Percentiles rank a stretch among this genome's conserved stretches.
These are phyloP conservation scores for Tolypocladium endophyticum DNA, from an alignment of 2,329 filamentous ascomycete genomes.

Conservation along the genomic window DNA sequence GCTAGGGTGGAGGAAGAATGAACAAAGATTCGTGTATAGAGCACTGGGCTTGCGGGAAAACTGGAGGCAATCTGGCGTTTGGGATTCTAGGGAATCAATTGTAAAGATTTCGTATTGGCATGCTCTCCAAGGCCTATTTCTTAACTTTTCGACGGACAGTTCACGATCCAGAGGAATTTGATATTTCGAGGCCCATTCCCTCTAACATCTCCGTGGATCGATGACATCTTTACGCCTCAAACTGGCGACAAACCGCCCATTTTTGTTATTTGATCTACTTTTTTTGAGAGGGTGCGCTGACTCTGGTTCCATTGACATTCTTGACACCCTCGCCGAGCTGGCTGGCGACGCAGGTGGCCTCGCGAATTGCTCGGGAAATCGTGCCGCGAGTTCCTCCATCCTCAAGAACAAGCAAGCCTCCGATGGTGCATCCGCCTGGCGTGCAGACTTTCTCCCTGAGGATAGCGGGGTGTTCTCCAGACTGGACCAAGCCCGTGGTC, in stretches of 20 bases:
- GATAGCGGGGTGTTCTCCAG: slow-evolving; percentile 64
- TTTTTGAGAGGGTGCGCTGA: neutral
- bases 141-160: neutral
- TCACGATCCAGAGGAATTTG: neutral
- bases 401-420: slow-evolving; percentile 62
- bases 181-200: neutral
- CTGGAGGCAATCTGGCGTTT: neutral
- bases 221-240: neutral
- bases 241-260: neutral
- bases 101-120: neutral
- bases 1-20: slow-evolving; percentile 26
- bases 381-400: slow-evolving; percentile 59
- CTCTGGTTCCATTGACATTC: slow-evolving; percentile 24
- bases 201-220: neutral
- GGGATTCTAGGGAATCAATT: neutral
- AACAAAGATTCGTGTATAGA: neutral
- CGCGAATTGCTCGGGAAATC: slow-evolving; percentile 57
- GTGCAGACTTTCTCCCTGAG: slow-evolving; percentile 68
- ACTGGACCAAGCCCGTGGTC: slow-evolving; percentile 56
- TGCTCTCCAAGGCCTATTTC: neutral
- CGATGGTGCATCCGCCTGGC: slow-evolving; percentile 69
- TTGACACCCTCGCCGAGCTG: slow-evolving; percentile 38
- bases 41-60: neutral
- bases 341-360: slow-evolving; percentile 60
- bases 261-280: neutral